Evolutionary conservation across 768 basidiomycete genomes (phyloP).

Genomic region (Boletus reticulatus): DNA sequence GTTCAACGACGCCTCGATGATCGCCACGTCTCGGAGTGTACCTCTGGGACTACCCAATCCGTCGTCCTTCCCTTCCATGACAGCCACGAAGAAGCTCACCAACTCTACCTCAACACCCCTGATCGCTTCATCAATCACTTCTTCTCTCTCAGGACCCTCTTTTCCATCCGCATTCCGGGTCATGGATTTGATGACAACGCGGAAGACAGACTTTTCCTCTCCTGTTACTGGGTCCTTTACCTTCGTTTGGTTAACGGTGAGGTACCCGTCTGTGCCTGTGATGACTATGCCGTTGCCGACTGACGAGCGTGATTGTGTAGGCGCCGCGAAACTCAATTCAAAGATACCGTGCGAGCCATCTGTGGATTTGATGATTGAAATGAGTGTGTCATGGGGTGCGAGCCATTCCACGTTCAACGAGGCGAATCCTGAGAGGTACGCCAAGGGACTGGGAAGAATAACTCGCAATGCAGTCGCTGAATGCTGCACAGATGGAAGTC

Average conservation of each 20-base stretch:
- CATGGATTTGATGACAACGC: slow-evolving; percentile 38
- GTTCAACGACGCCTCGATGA: slow-evolving; percentile 83
- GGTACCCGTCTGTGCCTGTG: slow-evolving; percentile 62
- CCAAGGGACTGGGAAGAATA: slow-evolving; percentile 46
- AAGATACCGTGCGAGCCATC: slow-evolving; percentile 59
- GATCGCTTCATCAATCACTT: slow-evolving; percentile 43
- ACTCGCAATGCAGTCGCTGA: too few species aligned
- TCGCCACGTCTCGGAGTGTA: slow-evolving; percentile 73
- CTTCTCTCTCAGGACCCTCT: slow-evolving; percentile 37
- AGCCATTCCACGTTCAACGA: slow-evolving; percentile 71
- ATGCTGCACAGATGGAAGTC: too few species aligned
- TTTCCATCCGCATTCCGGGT: slow-evolving; percentile 20
- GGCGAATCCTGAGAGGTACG: slow-evolving; percentile 59
- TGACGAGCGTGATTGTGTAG: slow-evolving; percentile 40
- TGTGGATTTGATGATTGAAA: slow-evolving; percentile 44
- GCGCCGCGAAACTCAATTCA: slow-evolving; percentile 63
- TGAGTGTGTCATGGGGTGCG: slow-evolving; percentile 77
- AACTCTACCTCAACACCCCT: slow-evolving; percentile 59
- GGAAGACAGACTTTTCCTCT: slow-evolving; percentile 27
- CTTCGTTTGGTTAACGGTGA: slow-evolving; percentile 42
- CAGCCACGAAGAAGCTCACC: slow-evolving; percentile 55
- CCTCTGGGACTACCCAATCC: slow-evolving; percentile 58
- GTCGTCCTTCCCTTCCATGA: slow-evolving; percentile 47
- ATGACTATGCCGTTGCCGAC: slow-evolving; percentile 38
- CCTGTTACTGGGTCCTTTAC: slow-evolving; percentile 25